Base-by-base conservation (phyloP, 768 basidiomycete species). In the Filobasidium wieringae region DNA sequence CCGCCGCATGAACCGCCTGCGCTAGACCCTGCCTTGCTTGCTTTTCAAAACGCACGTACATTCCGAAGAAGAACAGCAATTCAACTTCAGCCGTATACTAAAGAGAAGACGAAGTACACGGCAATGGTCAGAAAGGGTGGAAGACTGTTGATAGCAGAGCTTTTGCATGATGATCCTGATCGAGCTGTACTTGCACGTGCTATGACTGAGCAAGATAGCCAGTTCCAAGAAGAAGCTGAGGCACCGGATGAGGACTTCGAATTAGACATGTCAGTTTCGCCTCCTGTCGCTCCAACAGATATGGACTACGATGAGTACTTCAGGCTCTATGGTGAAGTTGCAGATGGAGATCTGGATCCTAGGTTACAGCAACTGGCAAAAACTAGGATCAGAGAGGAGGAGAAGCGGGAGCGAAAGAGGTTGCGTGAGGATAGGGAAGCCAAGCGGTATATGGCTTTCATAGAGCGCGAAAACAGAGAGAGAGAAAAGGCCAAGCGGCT, bases 1-100 rank as follows among this genome's bases (percentile, higher is more conserved):
- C 36, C 36, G 36, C 36, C 36, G 9, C 41, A 9, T n/a, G 41
- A 43, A 43, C 49, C 31, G 19, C 50, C 50, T 11, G 50, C 29
- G 32, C 43, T 29, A 7, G 55, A 57, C n/a, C 32, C 54, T 12
- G 59, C 40, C 6, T 29, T 61, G 4, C 26, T 47, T 6, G 55
- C 54, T 1, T 61, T 61, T 34, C 59, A 61, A 26, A 47, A 49
- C 26, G 65, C 64, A 9, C 52, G 70, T 15, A 70, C 67, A 0
- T 71, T 73, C 32, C 67, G 72, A 12, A 69, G 66, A 0, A 62
- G 72, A 9, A 73, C 72, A 0, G 64, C 65, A 0, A 61, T 73
- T 4, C 72, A 73, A 47, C 59, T 73, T 1, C 72, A 73, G 49
- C 72, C 72, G 1, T 73, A 73, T 51, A 71, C 70, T 5, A 61